phyloP scores from a whole-genome alignment of 257 asterid species.

The Petrea volubilis region DNA sequence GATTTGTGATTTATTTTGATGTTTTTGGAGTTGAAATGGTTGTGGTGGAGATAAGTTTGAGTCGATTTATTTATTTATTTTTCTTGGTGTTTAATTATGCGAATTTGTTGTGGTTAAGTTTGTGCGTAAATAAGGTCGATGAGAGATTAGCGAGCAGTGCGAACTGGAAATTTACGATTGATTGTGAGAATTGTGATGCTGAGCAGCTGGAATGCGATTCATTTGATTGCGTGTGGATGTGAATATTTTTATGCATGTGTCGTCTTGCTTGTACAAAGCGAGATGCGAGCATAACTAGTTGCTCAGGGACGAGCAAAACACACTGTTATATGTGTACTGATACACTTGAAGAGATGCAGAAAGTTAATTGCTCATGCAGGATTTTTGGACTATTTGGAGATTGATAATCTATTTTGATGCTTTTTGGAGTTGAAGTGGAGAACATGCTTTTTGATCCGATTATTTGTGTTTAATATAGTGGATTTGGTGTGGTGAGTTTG shows the following conservation, averaged over 20 bases:
- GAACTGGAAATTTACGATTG: slow-evolving; percentile 20
- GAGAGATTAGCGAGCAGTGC: slow-evolving; percentile 21
- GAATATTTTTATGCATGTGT: neutral
- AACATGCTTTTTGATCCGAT: slow-evolving; percentile 19
- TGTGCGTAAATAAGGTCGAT: slow-evolving; percentile 24
- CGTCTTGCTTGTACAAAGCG: neutral
- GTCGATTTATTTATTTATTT: slow-evolving; percentile 14
- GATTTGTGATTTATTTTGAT: neutral
- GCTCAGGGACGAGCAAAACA: too few species aligned
- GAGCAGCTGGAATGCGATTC: slow-evolving; percentile 23
- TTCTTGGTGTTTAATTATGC: slow-evolving; percentile 11
- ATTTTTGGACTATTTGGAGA: neutral
- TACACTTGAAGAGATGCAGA: too few species aligned
- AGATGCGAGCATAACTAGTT: neutral
- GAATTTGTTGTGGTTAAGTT: slow-evolving; percentile 13
- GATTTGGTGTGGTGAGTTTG: slow-evolving; percentile 13
- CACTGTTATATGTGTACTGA: too few species aligned
- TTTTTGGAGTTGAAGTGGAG: slow-evolving; percentile 10
- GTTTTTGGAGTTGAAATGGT: slow-evolving; percentile 7
- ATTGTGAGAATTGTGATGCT: slow-evolving; percentile 11
- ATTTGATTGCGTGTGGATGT: neutral
- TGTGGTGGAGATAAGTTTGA: slow-evolving; percentile 8
- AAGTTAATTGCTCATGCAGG: too few species aligned
- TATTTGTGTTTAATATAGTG: slow-evolving; percentile 12
- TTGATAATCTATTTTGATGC: neutral